Base-by-base conservation (phyloP, 371 early-diverging fungal species). In the Homolaphlyctis polyrhiza region DNA sequence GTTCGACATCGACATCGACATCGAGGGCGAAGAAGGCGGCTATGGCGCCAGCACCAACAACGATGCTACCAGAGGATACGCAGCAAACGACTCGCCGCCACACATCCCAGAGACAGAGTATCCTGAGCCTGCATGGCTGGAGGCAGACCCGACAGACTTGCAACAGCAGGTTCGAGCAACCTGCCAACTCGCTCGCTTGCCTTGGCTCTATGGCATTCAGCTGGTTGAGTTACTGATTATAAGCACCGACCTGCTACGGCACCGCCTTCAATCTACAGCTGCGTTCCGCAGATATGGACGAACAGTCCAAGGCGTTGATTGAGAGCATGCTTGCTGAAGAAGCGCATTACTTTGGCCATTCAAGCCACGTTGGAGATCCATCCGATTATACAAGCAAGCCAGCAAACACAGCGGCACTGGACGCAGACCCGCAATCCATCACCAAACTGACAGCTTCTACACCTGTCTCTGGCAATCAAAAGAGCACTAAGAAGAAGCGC, bases 281-380 rank as follows among this genome's bases (percentile, higher is more conserved):
- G 18, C 16, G 23, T 45, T 45, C 45, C 16, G 23, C 52, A 51
- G 52, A 51, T 8, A 51, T 51, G 52, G 52, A 51, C 52, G 14
- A 11, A 21, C 52, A 51, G 52, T 51, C 52, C 11, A 74, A 78
- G 11, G 66, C 71, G 48, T 66, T 87, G 52, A 89, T 89, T 66
- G 85, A 83, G 57, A 81, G 82, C 65, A 87, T 89, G 88, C 74
- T 89, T 21, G 86, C 83, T 1, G 89, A 89, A 51, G 88, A 89
- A 66, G 78, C 80, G 55, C 84, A 77, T 58, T 87, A 84, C 66
- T 83, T 83, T 57, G 85, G 82, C 48, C 74, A 60, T 48, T 66
- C 52, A 25, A 51, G 64, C 21, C 60, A 30, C 34, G 67, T 64
- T 34, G 39, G 47, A 16, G 28, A 57, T 4, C 51, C 65, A 48